Evolutionary conservation across 805 yeast genomes (phyloP), one percentile per base, ranked within the genome.

Genomic region (Zygosaccharomyces kombuchaensis): DNA sequence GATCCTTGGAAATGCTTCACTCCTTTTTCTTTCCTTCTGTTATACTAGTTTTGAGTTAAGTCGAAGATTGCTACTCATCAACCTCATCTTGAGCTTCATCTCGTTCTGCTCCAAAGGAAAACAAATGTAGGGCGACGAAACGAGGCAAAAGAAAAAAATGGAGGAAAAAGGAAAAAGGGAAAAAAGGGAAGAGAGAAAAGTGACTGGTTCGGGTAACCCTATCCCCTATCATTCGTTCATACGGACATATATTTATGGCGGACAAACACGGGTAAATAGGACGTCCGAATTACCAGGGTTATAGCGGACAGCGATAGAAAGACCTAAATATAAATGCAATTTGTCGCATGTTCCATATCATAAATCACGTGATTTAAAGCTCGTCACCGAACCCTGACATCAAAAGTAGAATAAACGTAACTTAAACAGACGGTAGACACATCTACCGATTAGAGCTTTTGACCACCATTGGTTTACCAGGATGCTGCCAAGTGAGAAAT

Each of bases 401-500:
- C 32, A 29, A n/a, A 29, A 29, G 10, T 13, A 29, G 16, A 29
- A n/a, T 29, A 29, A 19, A 29, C 32, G 32, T 29, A 29, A 13
- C 16, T 3, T 29, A n/a, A 29, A n/a, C 14, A 29, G 3, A 29
- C 4, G 3, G 5, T n/a, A 10, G 32, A 29, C 14, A 29, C 13
- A n/a, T 10, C n/a, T 7, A 19, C 14, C 2, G 12, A 13, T n/a
- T 6, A 29, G 10, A 29, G 29, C 32, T 8, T 13, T 29, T 13
- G 14, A 29, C 32, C 14, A 13, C 32, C 2, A 29, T 29, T 29
- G 32, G 32, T 7, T 10, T 29, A 29, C 14, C 14, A 29, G 32
- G 34, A 48, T 42, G 46, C 50, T 44, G 44, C 17, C 29, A 25
- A 32, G 31, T 17, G 52, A 48, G 40, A 45, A 21, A 31, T 42